Evolutionary conservation across 495 filamentous ascomycete genomes (phyloP), one percentile per base, ranked within the genome.

Genomic region (Neurospora intermedia): DNA sequence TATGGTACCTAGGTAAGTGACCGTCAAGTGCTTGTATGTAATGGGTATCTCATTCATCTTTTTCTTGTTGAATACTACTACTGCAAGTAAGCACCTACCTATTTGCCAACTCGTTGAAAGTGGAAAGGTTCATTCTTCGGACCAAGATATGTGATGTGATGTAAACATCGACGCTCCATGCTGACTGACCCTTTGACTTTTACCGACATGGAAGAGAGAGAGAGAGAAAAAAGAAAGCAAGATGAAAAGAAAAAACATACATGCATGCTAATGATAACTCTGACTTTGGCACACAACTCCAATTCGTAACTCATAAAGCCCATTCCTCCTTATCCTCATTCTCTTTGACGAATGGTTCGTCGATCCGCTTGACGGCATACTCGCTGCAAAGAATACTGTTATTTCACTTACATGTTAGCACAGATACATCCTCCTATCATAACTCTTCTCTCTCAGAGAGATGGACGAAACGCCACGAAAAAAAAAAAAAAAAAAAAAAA

Each of bases 361-460:
- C 93, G 46, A 99, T 94, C 73, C 91, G 85, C 84, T 92, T 94
- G 76, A 99, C 94, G 3, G 94, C 96, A 83, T 94, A 92, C 76
- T 98, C 96, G 77, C 93, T 93, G 78, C 96, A 99, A 43, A 98
- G 82, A 62, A 97, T 92, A 85, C 91, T 92, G 75, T 76, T 72
- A 4, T 9, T 31, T 31, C 27, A 31, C 5, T 38, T 4, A 16
- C 7, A 15, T 27, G 54, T 62, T 62, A 62, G 54, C 54, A 66
- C 15, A 66, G 1, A 7, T 16, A 38, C 43, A 0, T 43, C 1
- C 42, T 16, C 6, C 5, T 43, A 6, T 5, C n/a, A n/a, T n/a
- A n/a, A 6, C 5, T 43, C 5, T 43, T 6, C 13, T 43, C 42
- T 43, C 42, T 6, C 35, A 5, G 4, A 38, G 35, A 38, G 35